A percentile compares a stretch with the other conserved stretches of the same genome.
These are phyloP conservation scores for Phytophthora kernoviae DNA, from an alignment of 352 stramenopile species.

Conservation along the genomic window DNA sequence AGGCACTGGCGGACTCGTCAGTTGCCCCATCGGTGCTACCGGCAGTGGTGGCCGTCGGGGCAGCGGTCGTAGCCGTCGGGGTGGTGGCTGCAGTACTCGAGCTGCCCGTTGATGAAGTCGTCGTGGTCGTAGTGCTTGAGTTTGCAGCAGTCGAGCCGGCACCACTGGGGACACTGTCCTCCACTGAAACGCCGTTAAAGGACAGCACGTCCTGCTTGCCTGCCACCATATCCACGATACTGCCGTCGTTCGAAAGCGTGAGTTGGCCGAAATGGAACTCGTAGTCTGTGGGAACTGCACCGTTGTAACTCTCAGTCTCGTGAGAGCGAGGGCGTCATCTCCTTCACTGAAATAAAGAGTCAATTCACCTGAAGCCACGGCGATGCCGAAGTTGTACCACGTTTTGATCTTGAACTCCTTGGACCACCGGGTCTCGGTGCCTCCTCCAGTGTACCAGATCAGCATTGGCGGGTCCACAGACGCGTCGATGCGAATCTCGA, in stretches of 20 bases:
- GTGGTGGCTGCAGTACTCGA: conserved; percentile 18
- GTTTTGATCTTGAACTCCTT: conserved; percentile 54
- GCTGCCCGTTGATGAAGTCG: conserved; percentile 6
- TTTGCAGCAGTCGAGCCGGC: conserved; percentile 19
- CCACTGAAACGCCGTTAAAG: conserved; percentile 71
- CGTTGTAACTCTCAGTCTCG: conserved; percentile 35
- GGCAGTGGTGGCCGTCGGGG: conserved; percentile 11
- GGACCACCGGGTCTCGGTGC: conserved; percentile 54
- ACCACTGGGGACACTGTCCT: conserved; percentile 45
- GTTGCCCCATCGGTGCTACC: background rate
- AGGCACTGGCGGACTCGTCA: background rate
- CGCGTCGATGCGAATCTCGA: conserved; percentile 66
- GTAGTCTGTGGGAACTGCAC: conserved; percentile 36
- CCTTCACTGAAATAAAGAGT: conserved; percentile 62
- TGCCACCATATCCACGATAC: conserved; percentile 45
- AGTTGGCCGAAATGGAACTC: conserved; percentile 75
- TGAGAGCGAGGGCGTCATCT: conserved; percentile 42
- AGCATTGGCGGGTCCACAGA: conserved; percentile 53
- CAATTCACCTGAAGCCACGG: conserved; percentile 41
- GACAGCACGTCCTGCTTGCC: conserved; percentile 59
- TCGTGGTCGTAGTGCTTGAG: conserved; percentile 22
- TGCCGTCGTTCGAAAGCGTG: conserved; percentile 68
- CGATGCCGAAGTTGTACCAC: conserved; percentile 78
- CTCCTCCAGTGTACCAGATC: conserved; percentile 55
- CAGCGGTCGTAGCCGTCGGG: conserved; percentile 15